Base-by-base conservation (phyloP, 306 rosid species). In the Amphicarpaea edgeworthii region DNA sequence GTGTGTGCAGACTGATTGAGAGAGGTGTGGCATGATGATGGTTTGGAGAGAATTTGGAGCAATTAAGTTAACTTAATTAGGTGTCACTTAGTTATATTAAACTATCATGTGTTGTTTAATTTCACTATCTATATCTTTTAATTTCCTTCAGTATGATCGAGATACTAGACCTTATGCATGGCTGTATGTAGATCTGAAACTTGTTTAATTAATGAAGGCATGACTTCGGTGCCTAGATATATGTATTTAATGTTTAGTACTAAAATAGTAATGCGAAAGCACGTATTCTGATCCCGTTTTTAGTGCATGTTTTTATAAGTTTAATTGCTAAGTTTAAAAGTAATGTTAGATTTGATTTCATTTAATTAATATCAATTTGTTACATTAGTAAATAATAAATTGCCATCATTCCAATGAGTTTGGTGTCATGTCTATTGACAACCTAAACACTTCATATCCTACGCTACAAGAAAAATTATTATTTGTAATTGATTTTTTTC, bases 1-100 rank as follows among this genome's bases (percentile, higher is more conserved):
- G 6, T 76, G 4, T 80, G 40, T 81, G 70, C 66, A 85, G 88
- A 84, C 23, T 2, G 68, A 75, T 63, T 85, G 88, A 82, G 1
- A 17, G 28, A 63, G 57, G 3, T 57, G 67, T 70, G 70, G 51
- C 62, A 68, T 70, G 24, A 68, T 70, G 24, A 47, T 21, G 49
- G 59, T 73, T 59, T 20, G 67, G 60, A 70, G 67, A 28, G 24
- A 47, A 12, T 0, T 73, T 80, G 66, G n/a, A n/a, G n/a, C n/a
- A n/a, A 63, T 72, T 78, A 81, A 68, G 49, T 51, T 30, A 66
- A 77, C 50, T 68, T 73, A 30, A 30, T 30, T 30, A 62, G 68
- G 76, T 54, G 76, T 66, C 70, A n/a, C 47, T 23, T 60, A 23
- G 40, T 73, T 77, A n/a, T 21, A 81, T 77, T 81, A 49, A 72